A percentile compares a stretch with the other conserved stretches of the same genome.
phyloP scores from a whole-genome alignment of 2,329 filamentous ascomycete species.

The Chlorencoelia australis region DNA sequence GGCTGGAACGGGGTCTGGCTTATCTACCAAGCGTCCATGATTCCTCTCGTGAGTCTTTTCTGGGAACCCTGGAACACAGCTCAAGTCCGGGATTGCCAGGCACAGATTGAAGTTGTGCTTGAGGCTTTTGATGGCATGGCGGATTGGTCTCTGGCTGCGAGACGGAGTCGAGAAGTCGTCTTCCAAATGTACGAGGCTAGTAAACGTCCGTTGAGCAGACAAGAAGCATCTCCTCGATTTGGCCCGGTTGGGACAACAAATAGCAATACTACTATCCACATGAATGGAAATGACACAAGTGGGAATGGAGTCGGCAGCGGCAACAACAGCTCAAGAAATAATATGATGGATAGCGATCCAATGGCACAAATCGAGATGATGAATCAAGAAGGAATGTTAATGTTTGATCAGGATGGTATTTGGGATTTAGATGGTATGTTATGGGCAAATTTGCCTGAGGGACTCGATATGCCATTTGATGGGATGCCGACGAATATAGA shows the following conservation, averaged over 20 bases:
- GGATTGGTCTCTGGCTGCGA: slow-evolving; percentile 54
- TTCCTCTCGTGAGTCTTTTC: slow-evolving; percentile 66
- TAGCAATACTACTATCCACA: slow-evolving; percentile 2
- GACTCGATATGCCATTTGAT: slow-evolving; percentile 26
- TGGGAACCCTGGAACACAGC: slow-evolving; percentile 41
- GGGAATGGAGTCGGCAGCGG: slow-evolving; percentile 8
- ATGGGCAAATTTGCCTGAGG: slow-evolving; percentile 37
- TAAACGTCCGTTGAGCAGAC: slow-evolving; percentile 20
- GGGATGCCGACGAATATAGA: slow-evolving; percentile 18
- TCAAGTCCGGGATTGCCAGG: slow-evolving; percentile 36
- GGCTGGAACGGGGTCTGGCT: slow-evolving; percentile 80
- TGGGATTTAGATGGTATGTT: slow-evolving; percentile 49
- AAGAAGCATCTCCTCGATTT: slow-evolving; percentile 23
- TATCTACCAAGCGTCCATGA: slow-evolving; percentile 70
- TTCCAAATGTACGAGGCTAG: slow-evolving; percentile 52
- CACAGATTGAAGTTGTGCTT: slow-evolving; percentile 48
- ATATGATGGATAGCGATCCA: slow-evolving; percentile 26
- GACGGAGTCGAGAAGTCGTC: slow-evolving; percentile 52
- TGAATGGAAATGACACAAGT: slow-evolving; percentile 4
- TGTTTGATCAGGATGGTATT: slow-evolving; percentile 43
- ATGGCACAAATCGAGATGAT: slow-evolving; percentile 35
- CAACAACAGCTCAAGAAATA: too few species aligned
- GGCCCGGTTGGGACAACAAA: slow-evolving; percentile 26
- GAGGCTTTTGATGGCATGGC: slow-evolving; percentile 54
- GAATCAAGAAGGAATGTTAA: slow-evolving; percentile 30